Evolutionary conservation across 192 early-diverging fungal genomes (phyloP), one percentile per base, ranked within the genome.

Genomic region (Coemansia sp.): DNA sequence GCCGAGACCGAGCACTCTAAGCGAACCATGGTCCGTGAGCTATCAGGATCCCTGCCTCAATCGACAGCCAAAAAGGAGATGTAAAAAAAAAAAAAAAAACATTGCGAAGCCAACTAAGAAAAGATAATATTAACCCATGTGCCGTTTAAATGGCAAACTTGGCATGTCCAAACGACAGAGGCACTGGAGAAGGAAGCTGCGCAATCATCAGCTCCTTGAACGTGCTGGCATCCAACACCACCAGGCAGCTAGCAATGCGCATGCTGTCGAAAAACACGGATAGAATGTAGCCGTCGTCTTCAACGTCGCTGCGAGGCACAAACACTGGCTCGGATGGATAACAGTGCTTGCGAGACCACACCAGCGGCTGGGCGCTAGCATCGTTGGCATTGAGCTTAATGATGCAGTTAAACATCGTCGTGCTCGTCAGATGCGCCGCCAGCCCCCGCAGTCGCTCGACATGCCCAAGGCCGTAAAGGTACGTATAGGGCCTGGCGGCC

Each of bases 301-400:
- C 92, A 11, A 47, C 66, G 31, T 68, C 68, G 67, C 67, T 69
- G 34, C 64, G 81, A 41, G 91, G 88, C 26, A 95, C 86, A 84
- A 93, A 95, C 16, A 90, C 67, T 1, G 93, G 87, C 76, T 95
- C 91, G 9, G 89, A 89, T 28, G 93, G 91, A 62, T 86, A 91
- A 72, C 89, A 90, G 68, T 89, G 77, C 48, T 83, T 84, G 69
- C 89, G 81, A 45, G 79, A 64, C 82, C 82, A 83, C 5, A 73
- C 39, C 14, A 62, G 53, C 50, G 70, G 73, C 59, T 41, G 26
- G 7, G 11, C 73, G n/a, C 62, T 41, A 16, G 79, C 61, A 12
- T 84, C 81, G 42, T 74, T 77, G 20, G 79, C 63, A 28, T 85
- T 75, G 14, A 88, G 63, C 70, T 86, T 88, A 63, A 79, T 79